Evolutionary conservation across 2,329 filamentous ascomycete species (phyloP), one percentile per base, ranked within the genome.

Genomic region (Seiridium cupressi): DNA sequence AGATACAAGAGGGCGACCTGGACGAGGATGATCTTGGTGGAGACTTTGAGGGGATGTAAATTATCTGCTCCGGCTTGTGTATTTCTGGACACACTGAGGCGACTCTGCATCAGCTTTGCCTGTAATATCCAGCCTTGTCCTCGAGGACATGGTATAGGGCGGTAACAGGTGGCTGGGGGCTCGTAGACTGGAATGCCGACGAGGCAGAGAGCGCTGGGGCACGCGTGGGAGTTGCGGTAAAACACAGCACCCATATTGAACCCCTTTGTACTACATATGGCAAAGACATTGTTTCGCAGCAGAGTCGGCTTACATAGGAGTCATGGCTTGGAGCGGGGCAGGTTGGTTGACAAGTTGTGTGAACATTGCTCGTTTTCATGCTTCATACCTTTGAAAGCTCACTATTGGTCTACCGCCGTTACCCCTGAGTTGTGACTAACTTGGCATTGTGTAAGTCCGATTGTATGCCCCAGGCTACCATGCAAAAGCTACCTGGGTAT

Each of bases 1-100:
- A 99, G 82, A 98, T 99, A 72, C 92, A 97, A 77, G 95, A 98
- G 67, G 95, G 94, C 26, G 95, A 99, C 72, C 84, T 97, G 76
- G 95, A 98, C 69, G 95, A 97, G 70, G 95, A 97, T 71, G 95
- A 98, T 79, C 89, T 96, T 53, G 93, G 92, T 58, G 94, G 93
- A 60, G 94, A 97, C 72, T 98, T 97, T 76, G 95, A 98, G 70
- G 94, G 92, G 69, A 92, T 98, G 83, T 98, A 85, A 73, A 70
- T 60, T 69, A 72, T 44, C 40, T 7, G 46, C 51, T 42, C 34
- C 11, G 58, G 40, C n/a, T 26, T 47, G 46, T 59, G 48, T 59
- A 59, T 46, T 59, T 58, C 34, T 64, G 60, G 60, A 44, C 64
- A 49, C 32, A 13, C 31, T 34, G 35, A 31, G 54, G 44, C 49